A percentile compares a stretch with the other conserved stretches of the same genome.
These are phyloP conservation scores for Dioscorea dumetorum DNA, from an alignment of 106 monocot genomes.

Conservation along the genomic window DNA sequence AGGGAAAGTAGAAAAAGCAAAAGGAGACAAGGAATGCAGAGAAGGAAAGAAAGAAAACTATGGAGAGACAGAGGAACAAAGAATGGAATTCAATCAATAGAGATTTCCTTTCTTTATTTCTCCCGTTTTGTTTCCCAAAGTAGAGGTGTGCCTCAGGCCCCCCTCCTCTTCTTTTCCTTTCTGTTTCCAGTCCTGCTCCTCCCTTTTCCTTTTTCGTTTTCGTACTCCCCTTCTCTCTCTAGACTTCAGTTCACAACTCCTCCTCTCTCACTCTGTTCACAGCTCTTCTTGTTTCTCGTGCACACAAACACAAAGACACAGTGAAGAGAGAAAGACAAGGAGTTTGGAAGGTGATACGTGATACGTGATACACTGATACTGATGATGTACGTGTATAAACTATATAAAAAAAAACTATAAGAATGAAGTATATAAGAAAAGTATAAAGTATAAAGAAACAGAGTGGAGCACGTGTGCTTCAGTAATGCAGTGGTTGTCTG, in stretches of 20 bases:
- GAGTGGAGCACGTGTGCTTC: background rate
- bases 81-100: background rate
- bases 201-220: background rate
- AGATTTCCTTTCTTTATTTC: too few relatives aligned
- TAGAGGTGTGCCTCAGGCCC: background rate
- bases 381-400: too few relatives aligned
- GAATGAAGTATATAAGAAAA: background rate
- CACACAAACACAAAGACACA: background rate
- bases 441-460: background rate
- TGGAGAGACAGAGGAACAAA: slow-evolving; percentile 11
- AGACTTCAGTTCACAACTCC: background rate
- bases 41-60: background rate
- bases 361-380: background rate
- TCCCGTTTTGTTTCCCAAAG: background rate
- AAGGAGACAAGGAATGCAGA: slow-evolving; percentile 4
- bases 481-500: background rate
- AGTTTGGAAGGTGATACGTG: background rate
- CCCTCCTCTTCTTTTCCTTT: background rate
- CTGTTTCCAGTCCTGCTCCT: background rate
- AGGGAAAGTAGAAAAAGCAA: slow-evolving; percentile 9
- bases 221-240: background rate
- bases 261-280: background rate
- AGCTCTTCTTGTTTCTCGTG: background rate
- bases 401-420: background rate
- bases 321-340: background rate